Conservation (phyloP, 441 rosid genomes). For the Raphanus hybrid region DNA sequence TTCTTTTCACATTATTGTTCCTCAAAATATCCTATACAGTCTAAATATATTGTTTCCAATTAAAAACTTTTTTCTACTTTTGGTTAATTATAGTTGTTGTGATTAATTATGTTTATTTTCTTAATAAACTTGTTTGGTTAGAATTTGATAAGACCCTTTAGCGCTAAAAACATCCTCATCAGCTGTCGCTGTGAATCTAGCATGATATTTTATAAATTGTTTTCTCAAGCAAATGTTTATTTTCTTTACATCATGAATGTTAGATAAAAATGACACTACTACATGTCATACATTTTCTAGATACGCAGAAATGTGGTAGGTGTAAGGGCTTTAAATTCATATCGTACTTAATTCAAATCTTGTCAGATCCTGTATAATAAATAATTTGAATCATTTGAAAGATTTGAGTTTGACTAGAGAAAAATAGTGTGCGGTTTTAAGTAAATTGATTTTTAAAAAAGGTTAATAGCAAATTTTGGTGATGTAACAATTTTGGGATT, state of each 20-base stretch:
- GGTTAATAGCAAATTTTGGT: neutral
- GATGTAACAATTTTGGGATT: neutral
- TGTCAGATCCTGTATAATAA: slow-evolving; percentile 13
- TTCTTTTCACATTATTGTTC: slow-evolving; percentile 1
- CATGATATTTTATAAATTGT: neutral
- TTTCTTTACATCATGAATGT: neutral
- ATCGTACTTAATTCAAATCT: slow-evolving; percentile 23
- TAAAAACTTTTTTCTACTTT: neutral
- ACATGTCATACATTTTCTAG: neutral
- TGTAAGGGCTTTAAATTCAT: slow-evolving; percentile 15
- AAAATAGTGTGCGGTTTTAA: neutral
- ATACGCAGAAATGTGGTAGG: slow-evolving; percentile 20
- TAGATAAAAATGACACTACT: slow-evolving; percentile 5
- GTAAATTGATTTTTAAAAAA: neutral
- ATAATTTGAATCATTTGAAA: neutral
- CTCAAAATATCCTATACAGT: slow-evolving; percentile 8
- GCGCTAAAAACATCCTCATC: slow-evolving; percentile 33
- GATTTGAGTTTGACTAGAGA: slow-evolving; percentile 10
- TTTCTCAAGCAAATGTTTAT: neutral
- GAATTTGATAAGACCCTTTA: slow-evolving; percentile 31
- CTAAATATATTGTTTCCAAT: slow-evolving; percentile 30
- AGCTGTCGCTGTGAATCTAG: slow-evolving; percentile 16
- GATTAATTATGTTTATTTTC: slow-evolving; percentile 22
- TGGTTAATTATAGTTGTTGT: neutral
- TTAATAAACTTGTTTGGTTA: slow-evolving; percentile 20